phyloP scores from a whole-genome alignment of 331 rosid species.

The Dryas integrifolia region DNA sequence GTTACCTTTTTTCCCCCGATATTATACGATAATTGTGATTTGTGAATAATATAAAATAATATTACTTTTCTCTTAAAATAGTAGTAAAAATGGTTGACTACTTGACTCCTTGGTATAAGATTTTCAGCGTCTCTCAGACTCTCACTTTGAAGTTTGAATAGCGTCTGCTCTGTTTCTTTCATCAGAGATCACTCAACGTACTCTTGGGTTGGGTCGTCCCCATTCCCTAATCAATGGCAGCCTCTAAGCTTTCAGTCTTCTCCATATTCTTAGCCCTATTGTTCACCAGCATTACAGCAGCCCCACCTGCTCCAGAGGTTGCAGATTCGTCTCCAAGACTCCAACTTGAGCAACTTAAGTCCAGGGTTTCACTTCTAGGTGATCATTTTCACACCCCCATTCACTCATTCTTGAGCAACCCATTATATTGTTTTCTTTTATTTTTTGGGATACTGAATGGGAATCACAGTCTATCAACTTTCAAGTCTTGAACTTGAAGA shows the following conservation, averaged over 20 bases:
- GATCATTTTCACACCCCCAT: not conserved
- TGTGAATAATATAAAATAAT: too few species aligned
- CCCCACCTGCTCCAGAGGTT: constrained; percentile 23
- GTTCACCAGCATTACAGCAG: not conserved
- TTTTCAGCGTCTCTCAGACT: constrained; percentile 2
- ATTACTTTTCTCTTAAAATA: too few species aligned
- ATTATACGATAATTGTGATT: too few species aligned
- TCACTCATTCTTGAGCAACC: not conserved
- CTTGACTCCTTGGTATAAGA: not conserved
- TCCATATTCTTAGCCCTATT: constrained; percentile 3
- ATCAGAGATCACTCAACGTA: constrained; percentile 2
- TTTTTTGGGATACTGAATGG: not conserved
- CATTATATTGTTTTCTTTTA: not conserved
- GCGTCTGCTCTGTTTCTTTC: not conserved
- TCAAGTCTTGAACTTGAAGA: not conserved
- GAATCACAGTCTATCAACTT: not conserved
- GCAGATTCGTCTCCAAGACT: constrained; percentile 18
- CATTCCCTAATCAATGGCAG: constrained; percentile 20
- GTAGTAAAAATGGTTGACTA: not conserved
- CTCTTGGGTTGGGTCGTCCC: not conserved
- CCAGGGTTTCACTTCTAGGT: constrained; percentile 40
- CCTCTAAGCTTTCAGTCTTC: constrained; percentile 22
- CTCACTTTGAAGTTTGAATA: constrained; percentile 2
- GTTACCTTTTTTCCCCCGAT: too few species aligned
- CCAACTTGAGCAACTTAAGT: constrained; percentile 35